Evolutionary conservation across 2,329 filamentous ascomycete genomes (phyloP).

Genomic region (Kalaharituber pfeilii): DNA sequence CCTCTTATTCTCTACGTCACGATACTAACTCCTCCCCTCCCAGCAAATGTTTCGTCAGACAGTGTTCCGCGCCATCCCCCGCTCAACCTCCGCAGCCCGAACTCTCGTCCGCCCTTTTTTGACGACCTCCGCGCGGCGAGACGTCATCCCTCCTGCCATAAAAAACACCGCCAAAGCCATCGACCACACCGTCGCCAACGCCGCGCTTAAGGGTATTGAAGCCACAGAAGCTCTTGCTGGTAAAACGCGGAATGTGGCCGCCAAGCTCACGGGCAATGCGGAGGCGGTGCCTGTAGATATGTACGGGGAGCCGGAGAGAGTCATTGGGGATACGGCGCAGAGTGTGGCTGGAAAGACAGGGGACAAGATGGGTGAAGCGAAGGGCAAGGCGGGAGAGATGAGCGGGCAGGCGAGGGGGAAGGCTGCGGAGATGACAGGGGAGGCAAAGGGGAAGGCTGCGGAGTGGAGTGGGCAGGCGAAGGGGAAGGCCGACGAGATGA

Average conservation of each 20-base stretch:
- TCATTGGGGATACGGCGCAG: slow-evolving; percentile 28
- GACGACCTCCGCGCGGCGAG: slow-evolving; percentile 31
- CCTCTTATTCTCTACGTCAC: background rate
- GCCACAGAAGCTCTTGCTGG: slow-evolving; percentile 34
- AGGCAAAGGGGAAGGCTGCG: slow-evolving; percentile 28
- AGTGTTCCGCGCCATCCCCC: slow-evolving; percentile 32
- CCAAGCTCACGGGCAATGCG: slow-evolving; percentile 29
- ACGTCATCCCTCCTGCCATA: slow-evolving; percentile 34
- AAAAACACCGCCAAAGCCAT: slow-evolving; percentile 45
- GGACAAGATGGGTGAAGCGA: slow-evolving; percentile 26
- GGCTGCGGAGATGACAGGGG: slow-evolving; percentile 28
- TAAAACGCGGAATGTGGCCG: slow-evolving; percentile 24
- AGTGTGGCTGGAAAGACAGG: slow-evolving; percentile 21
- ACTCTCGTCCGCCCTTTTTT: slow-evolving; percentile 22
- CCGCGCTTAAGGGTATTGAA: slow-evolving; percentile 45
- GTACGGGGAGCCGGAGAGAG: slow-evolving; percentile 14
- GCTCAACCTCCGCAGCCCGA: slow-evolving; percentile 27
- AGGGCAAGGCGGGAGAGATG: slow-evolving; percentile 26
- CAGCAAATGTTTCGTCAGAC: slow-evolving; percentile 33
- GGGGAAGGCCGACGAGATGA: too few species aligned
- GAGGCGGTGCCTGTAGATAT: background rate
- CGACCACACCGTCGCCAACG: slow-evolving; percentile 43
- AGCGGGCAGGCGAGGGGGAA: slow-evolving; percentile 27
- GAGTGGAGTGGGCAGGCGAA: slow-evolving; percentile 28
- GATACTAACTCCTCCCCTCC: background rate